Percentiles rank a stretch among this genome's conserved stretches.
These are phyloP conservation scores for Cyberlindnera meyerae DNA, from an alignment of 805 yeast genomes.

Conservation along the genomic window DNA sequence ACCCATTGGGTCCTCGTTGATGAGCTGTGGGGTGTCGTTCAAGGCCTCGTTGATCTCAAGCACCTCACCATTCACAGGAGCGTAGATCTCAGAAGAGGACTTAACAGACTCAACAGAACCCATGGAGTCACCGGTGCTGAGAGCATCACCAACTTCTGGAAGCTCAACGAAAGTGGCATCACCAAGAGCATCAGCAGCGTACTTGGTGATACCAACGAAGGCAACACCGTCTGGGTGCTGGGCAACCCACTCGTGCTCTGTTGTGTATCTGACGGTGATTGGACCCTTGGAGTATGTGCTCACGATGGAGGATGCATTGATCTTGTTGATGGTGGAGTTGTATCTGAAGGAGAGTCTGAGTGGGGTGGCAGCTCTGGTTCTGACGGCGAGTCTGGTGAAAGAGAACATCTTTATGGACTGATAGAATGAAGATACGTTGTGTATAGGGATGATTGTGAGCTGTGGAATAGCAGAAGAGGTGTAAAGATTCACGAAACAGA, in stretches of 20 bases:
- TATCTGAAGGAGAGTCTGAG: constrained; percentile 23
- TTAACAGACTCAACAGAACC: constrained; percentile 96
- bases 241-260: constrained; percentile 95
- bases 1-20: constrained; percentile 89
- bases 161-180: constrained; percentile 93
- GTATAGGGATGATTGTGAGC: neutral
- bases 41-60: constrained; percentile 64
- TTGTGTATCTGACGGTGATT: constrained; percentile 57
- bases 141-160: constrained; percentile 62
- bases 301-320: constrained; percentile 21
- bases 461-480: neutral
- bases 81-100: constrained; percentile 86
- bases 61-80: constrained; percentile 79
- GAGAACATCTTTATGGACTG: too few relatives aligned
- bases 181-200: constrained; percentile 95
- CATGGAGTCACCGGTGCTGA: constrained; percentile 72
- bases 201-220: constrained; percentile 88
- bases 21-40: constrained; percentile 66
- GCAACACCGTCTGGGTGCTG: constrained; percentile 77
- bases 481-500: neutral
- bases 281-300: constrained; percentile 21
- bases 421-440: neutral
- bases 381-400: constrained; percentile 15
- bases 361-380: constrained; percentile 12
- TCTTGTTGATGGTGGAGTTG: constrained; percentile 20